Evolutionary conservation across 2,329 filamentous ascomycete species (phyloP), one percentile per base, ranked within the genome.

Genomic region (Claviceps sp.): DNA sequence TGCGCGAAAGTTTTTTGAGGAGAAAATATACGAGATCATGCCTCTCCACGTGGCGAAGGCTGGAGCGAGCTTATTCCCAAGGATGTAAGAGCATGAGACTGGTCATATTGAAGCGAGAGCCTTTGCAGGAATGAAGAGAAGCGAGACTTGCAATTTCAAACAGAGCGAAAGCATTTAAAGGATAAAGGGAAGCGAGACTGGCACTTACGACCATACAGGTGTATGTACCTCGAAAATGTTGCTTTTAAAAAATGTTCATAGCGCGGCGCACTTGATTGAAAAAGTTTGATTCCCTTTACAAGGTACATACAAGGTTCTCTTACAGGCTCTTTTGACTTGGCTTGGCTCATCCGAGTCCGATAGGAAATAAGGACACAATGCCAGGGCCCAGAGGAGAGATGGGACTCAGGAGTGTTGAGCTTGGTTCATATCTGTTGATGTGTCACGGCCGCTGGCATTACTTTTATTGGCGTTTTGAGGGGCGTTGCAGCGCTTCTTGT

Each of bases 181-280:
- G 20, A 37, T 13, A 20, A 13, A 36, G 42, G 23, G 38, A 26
- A 13, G 29, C 20, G 34, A 38, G 13, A 23, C 29, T n/a, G 16
- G 20, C 4, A 37, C 14, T 42, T 1, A 36, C 37, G 37, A 22
- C 23, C 5, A 20, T 20, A 20, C 4, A 43, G 5, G 46, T 46
- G 49, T 50, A 46, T 34, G 29, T 34, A 34, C 9, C 49, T 40
- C 11, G 13, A n/a, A n/a, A 22, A 8, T 40, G 16, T n/a, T 40
- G 38, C n/a, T 40, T 7, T 40, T 7, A 39, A 11, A 22, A 17
- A 45, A 50, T 22, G 8, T 50, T 50, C 42, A 45, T 57, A 57
- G 57, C 57, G 55, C 52, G 56, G 57, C 57, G 57, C 53, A 58
- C 50, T 49, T 40, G 57, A 51, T 54, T 23, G 36, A 51, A 23